These are phyloP conservation scores for Cornus suecica DNA, from an alignment of 148 eudicot genomes.

Conservation along the genomic window DNA sequence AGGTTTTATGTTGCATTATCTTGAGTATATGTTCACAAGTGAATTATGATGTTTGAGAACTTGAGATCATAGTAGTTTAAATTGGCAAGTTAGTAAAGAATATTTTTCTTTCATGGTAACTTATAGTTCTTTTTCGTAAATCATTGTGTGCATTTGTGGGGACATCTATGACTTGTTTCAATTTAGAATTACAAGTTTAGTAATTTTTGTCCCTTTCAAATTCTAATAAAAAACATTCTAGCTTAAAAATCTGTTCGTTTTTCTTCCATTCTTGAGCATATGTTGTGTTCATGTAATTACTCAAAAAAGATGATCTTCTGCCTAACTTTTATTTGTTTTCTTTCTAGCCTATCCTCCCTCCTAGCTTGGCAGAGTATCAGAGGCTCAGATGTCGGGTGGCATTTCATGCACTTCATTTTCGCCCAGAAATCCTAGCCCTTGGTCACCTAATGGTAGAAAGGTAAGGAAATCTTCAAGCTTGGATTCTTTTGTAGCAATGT, in stretches of 20 bases:
- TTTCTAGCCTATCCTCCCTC: constrained; percentile 65
- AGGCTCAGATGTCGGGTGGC: constrained; percentile 98
- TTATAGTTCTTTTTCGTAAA: not conserved
- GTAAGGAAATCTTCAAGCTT: constrained; percentile 28
- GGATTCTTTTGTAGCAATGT: not conserved
- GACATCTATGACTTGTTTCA: not conserved
- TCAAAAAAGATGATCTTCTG: not conserved
- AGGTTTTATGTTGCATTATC: not conserved
- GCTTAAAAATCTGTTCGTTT: not conserved
- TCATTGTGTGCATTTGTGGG: not conserved
- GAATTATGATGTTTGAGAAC: not conserved
- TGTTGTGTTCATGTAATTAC: not conserved
- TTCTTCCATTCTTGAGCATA: constrained; percentile 20
- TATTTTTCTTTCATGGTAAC: not conserved
- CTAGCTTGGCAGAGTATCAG: constrained; percentile 75
- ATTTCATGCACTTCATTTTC: constrained; percentile 86
- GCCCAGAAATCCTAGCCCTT: constrained; percentile 66
- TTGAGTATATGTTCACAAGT: not conserved
- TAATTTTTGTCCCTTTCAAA: not conserved
- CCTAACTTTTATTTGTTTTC: constrained; percentile 14
- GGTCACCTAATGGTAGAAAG: constrained; percentile 76
- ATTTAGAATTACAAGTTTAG: not conserved
- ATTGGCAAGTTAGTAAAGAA: not conserved
- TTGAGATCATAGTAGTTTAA: not conserved
- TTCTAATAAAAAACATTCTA: not conserved